Conservation (phyloP, 768 basidiomycete species). For the Xerocomus potaroensis region DNA sequence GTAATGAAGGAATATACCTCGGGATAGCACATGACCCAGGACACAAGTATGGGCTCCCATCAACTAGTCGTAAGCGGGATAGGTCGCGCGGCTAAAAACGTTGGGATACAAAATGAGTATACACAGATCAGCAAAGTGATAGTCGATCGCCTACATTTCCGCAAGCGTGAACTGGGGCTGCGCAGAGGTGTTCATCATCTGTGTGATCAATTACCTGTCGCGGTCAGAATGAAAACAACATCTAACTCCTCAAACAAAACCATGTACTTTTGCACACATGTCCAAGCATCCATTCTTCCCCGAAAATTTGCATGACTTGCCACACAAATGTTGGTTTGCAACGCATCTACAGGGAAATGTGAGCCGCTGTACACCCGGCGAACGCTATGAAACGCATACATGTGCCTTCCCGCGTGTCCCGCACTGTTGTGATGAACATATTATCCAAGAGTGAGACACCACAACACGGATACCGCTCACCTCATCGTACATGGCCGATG, state of each 20-base stretch:
- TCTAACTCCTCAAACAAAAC: background rate
- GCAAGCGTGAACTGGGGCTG: slow-evolving; percentile 50
- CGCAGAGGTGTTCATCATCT: slow-evolving; percentile 50
- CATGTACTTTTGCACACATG: slow-evolving; percentile 48
- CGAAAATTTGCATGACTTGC: slow-evolving; percentile 41
- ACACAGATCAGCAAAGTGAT: too few species aligned
- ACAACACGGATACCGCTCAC: slow-evolving; percentile 34
- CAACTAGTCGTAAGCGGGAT: slow-evolving; percentile 24
- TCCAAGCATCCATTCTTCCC: slow-evolving; percentile 48
- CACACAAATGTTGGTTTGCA: slow-evolving; percentile 51
- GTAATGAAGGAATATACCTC: slow-evolving; percentile 28
- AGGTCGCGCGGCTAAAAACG: slow-evolving; percentile 39
- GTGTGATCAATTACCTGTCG: slow-evolving; percentile 43
- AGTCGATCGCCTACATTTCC: too few species aligned
- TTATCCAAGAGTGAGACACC: background rate
- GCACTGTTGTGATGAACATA: slow-evolving; percentile 36
- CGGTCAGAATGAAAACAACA: background rate
- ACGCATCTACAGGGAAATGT: slow-evolving; percentile 39
- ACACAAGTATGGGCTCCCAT: slow-evolving; percentile 38
- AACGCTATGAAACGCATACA: slow-evolving; percentile 34
- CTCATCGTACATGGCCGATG: slow-evolving; percentile 40
- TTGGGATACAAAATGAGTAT: background rate
- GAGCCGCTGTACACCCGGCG: fast-evolving
- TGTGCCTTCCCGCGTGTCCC: slow-evolving; percentile 52
- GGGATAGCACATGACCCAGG: slow-evolving; percentile 39